A percentile compares a stretch with the other conserved stretches of the same genome.
Evolutionary conservation across 2,329 filamentous ascomycete species (phyloP).

Genomic region (Microcyclospora pomicola): DNA sequence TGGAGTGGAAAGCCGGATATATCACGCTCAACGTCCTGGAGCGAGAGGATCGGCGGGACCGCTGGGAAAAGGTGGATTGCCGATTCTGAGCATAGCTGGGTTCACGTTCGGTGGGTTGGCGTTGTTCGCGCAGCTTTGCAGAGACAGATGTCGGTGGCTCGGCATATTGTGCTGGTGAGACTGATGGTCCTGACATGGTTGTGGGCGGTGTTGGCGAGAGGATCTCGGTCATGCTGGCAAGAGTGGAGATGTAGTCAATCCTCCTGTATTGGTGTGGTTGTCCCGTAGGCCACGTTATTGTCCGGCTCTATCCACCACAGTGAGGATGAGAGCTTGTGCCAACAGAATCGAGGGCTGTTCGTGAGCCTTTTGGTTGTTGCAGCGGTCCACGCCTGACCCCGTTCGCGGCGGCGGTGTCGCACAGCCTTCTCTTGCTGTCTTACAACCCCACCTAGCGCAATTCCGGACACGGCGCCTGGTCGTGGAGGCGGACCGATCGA

Average conservation of each 20-base stretch:
- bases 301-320: background rate
- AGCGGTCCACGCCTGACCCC: background rate
- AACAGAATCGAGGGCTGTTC: too few species aligned
- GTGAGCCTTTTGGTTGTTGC: background rate
- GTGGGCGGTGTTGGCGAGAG: constrained; percentile 3
- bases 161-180: constrained; percentile 1
- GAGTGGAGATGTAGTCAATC: background rate
- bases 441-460: too few species aligned
- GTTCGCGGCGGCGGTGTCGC: too few species aligned
- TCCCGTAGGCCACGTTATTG: too few species aligned
- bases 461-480: too few species aligned
- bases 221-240: constrained; percentile 9
- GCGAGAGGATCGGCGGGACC: constrained; percentile 45
- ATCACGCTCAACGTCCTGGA: constrained; percentile 71
- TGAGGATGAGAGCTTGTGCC: too few species aligned
- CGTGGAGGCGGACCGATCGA: too few species aligned
- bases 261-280: background rate
- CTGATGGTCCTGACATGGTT: constrained; percentile 2
- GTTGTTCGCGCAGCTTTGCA: background rate
- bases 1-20: constrained; percentile 74
- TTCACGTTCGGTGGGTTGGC: constrained; percentile 5
- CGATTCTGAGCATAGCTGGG: constrained; percentile 70
- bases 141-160: constrained; percentile 1
- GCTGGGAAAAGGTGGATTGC: constrained; percentile 67
- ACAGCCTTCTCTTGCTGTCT: too few species aligned